phyloP scores from a whole-genome alignment of 2,329 filamentous ascomycete genomes.

The Botrytis porri region DNA sequence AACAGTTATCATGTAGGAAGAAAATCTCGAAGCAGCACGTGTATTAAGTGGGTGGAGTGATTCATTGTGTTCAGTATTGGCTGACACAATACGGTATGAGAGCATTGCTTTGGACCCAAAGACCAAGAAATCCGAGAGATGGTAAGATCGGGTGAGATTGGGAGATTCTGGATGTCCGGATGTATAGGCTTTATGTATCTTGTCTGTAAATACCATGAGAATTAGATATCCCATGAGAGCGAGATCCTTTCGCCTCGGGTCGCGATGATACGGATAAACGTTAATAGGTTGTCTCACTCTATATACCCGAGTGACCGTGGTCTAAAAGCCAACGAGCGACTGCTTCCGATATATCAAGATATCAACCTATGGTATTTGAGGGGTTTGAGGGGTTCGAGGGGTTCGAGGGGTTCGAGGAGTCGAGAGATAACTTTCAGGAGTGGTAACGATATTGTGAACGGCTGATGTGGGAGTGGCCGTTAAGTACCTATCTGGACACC shows the following conservation, averaged over 20 bases:
- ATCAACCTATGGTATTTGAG: neutral
- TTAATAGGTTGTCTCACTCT: neutral
- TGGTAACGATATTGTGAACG: neutral
- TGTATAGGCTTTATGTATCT: neutral
- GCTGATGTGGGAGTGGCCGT: neutral
- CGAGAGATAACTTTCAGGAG: neutral
- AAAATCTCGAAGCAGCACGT: conserved; percentile 31
- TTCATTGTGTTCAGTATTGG: conserved; percentile 6
- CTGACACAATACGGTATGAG: conserved; percentile 19
- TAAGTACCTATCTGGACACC: neutral
- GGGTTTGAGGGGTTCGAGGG: neutral
- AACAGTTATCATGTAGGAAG: conserved; percentile 11
- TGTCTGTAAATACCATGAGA: neutral
- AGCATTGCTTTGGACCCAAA: neutral
- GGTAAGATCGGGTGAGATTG: neutral
- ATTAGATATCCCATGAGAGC: neutral
- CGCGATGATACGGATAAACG: neutral
- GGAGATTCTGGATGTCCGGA: neutral
- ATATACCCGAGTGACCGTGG: conserved; percentile 25
- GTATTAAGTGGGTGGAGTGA: conserved; percentile 23
- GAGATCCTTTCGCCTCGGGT: conserved; percentile 9
- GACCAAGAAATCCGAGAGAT: conserved; percentile 9
- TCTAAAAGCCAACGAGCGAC: neutral
- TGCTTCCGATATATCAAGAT: neutral
- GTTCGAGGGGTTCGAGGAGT: neutral